Evolutionary conservation across 345 rosid species (phyloP), one percentile per base, ranked within the genome.

Genomic region (Eutrema japonicum): DNA sequence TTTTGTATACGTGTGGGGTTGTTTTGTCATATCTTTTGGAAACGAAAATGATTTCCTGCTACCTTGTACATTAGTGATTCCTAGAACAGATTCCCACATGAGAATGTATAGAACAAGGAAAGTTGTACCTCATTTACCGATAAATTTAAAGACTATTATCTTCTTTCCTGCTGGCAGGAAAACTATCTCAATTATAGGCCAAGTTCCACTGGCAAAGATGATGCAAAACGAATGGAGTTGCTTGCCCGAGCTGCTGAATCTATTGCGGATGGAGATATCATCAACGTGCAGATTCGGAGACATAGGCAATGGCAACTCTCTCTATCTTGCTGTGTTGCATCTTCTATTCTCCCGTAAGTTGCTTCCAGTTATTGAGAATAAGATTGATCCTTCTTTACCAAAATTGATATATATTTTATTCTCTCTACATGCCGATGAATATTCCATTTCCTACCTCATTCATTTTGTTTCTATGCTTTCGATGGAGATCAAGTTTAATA

Each of bases 271-370:
- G 98, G 96, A 55, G 99, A 95, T 83, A 87, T 92, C 75, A 76
- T 88, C 77, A 95, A 90, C 77, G 97, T 92, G 63, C 98, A 92
- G 80, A 90, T 95, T 77, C 87, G 99, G 66, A 90, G 96, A 88
- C 79, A 92, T 82, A 84, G 89, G 50, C 99, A 87, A 72, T 95
- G 99, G 99, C 96, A 95, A 73, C 98, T 92, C 51, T 90, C 93
- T 68, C 96, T 84, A 66, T 64, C 93, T 63, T 63, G 87, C 81
- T 86, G 85, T 54, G 86, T 95, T 51, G 79, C 98, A 13, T 92
- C 99, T 50, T 85, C 84, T 75, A 88, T 95, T 69, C 82, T 88
- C 72, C 99, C 98, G 99, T 95, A 88, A 66, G 99, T 83, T 73
- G 75, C 64, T 18, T 71, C 49, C 50, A 50, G 50, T 60, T 46